Base-by-base conservation (phyloP, 2,329 filamentous ascomycete species). In the Fusarium sp. region DNA sequence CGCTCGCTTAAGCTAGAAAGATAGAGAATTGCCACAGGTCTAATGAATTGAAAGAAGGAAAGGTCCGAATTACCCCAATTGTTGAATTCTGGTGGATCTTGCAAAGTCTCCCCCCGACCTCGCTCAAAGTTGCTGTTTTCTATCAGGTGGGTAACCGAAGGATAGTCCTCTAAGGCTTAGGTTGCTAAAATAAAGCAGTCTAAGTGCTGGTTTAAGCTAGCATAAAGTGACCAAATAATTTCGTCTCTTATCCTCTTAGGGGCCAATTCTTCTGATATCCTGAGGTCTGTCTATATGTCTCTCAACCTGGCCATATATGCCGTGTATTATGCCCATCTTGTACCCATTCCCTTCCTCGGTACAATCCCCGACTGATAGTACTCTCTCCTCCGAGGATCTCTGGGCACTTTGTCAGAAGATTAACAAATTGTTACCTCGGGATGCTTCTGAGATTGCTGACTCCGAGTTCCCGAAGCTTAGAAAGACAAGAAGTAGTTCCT, bases 371-470 rank as follows among this genome's bases (percentile, higher is more conserved):
- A 26, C n/a, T 18, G 23, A 42, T 9, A 41, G 14, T 26, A 21
- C 18, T 52, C 7, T n/a, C 7, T 39, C n/a, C n/a, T 52, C 18
- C 6, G 41, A 43, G 16, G 77, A 0, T 83, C 84, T 4, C 89
- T 77, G 7, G 21, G 4, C 14, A 43, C 9, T 7, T 21, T 51
- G 26, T 16, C 18, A 19, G 26, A 19, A 19, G 26, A 19, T 51
- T 18, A 16, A 19, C 6, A 52, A 52, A 37, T 11, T 37, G 6
- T 37, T 52, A 41, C 23, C 34, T 52, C 34, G 34, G 34, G 58
- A 89, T 85, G 72, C 85, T n/a, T 86, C 80, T 31, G 13, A 41
- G 12, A 19, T 30, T 43, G 41, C 52, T 58, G 46, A 61, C 43
- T 23, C 58, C 54, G 52, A 68, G 19, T 46, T 51, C n/a, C 67